These are phyloP conservation scores for Takakia lepidozioides DNA, from an alignment of 225 moss, liverwort and hornwort species.

Conservation along the genomic window DNA sequence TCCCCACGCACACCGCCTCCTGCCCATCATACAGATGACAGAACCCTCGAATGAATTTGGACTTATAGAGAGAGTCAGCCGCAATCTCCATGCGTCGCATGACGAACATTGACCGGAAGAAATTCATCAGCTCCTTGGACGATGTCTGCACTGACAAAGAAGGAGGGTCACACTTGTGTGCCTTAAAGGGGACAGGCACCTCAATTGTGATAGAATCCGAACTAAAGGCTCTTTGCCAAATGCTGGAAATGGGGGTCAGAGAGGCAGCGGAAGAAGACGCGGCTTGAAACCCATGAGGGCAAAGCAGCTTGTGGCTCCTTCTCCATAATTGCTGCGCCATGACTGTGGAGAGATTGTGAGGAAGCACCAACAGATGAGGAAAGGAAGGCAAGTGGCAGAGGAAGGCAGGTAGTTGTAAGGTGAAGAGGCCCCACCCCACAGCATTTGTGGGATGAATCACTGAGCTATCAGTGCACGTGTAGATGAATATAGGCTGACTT, in stretches of 20 bases:
- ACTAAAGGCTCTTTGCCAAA: conserved; percentile 14
- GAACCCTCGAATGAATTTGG: conserved; percentile 57
- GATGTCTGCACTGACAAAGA: conserved; percentile 72
- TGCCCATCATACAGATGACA: conserved; percentile 60
- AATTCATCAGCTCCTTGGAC: conserved; percentile 62
- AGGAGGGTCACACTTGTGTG: conserved; percentile 62
- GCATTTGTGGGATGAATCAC: too few species aligned
- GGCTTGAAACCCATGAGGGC: too few species aligned
- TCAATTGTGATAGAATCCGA: conserved; percentile 61
- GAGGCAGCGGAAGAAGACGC: too few species aligned
- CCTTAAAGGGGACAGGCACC: conserved; percentile 83
- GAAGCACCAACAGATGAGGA: too few species aligned
- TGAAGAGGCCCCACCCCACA: too few species aligned
- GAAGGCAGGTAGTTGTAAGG: too few species aligned
- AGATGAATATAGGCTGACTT: too few species aligned
- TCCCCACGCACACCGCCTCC: conserved; percentile 60
- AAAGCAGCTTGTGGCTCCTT: too few species aligned
- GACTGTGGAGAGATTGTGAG: too few species aligned
- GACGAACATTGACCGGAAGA: conserved; percentile 53
- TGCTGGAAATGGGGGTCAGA: neutral
- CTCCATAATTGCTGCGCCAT: too few species aligned
- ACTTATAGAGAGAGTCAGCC: conserved; percentile 55
- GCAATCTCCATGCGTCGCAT: conserved; percentile 66
- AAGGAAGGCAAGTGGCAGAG: too few species aligned
- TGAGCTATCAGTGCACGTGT: too few species aligned